phyloP scores from a whole-genome alignment of 495 filamentous ascomycete species.

The Neohortaea acidophila region DNA sequence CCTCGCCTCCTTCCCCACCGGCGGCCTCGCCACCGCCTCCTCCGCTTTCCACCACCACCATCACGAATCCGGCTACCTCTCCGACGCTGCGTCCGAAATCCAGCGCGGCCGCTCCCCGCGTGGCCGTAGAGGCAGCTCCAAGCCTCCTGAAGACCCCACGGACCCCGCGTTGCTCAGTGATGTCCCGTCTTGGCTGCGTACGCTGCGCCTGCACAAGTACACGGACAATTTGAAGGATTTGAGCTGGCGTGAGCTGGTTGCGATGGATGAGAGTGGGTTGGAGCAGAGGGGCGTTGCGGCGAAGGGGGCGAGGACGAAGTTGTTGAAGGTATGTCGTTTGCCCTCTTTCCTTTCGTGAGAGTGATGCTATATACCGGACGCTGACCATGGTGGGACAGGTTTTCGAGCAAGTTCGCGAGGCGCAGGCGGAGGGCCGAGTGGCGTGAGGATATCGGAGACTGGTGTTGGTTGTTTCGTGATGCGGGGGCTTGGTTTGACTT shows the following conservation, averaged over 20 bases:
- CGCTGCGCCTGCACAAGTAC: conserved; percentile 91
- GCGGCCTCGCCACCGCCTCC: conserved; percentile 18
- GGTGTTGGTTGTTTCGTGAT: no score
- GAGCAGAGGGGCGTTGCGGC: conserved; percentile 92
- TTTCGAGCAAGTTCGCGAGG: conserved; percentile 81
- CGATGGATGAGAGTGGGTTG: conserved; percentile 83
- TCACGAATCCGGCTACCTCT: conserved; percentile 75
- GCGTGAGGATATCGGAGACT: no score
- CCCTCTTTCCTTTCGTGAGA: background rate
- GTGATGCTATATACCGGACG: conserved; percentile 14
- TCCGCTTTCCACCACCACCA: conserved; percentile 23
- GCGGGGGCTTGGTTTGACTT: no score
- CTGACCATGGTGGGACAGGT: conserved; percentile 34
- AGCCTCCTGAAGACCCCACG: conserved; percentile 94
- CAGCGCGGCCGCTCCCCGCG: conserved; percentile 80
- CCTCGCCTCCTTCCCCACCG: conserved; percentile 25
- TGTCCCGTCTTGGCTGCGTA: conserved; percentile 90
- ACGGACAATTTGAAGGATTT: conserved; percentile 95
- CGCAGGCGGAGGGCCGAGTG: conserved; percentile 26
- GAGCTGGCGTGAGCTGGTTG: conserved; percentile 86
- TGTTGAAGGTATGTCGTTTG: conserved; percentile 64
- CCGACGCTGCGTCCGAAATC: conserved; percentile 73
- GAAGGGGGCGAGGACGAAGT: conserved; percentile 86
- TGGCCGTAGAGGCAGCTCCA: conserved; percentile 83
- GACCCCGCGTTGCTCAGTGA: conserved; percentile 84